Conservation (phyloP, 202 grass and related monocot genomes). For the Carex sylvatica region DNA sequence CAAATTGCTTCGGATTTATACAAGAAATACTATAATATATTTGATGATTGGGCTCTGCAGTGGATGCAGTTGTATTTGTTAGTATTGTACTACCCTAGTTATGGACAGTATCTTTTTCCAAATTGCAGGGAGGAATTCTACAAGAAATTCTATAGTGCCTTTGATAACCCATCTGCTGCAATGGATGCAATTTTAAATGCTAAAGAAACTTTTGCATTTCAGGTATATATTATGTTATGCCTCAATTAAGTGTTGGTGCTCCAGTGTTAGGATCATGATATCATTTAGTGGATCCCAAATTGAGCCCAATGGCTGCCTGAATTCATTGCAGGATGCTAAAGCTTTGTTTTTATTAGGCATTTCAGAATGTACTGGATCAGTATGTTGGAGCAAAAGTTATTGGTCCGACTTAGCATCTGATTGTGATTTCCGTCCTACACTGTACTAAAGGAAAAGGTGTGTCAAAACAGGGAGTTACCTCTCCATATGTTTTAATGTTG, state of each 20-base stretch:
- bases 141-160: conserved; percentile 76
- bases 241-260: not conserved
- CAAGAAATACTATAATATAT: conserved; percentile 56
- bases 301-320: not conserved
- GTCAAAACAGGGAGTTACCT: too few species aligned
- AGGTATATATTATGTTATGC: conserved; percentile 40
- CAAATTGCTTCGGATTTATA: conserved; percentile 51
- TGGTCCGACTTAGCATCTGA: conserved; percentile 2
- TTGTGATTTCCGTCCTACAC: not conserved
- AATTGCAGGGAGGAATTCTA: conserved; percentile 70
- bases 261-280: not conserved
- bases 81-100: not conserved
- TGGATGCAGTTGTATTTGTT: conserved; percentile 39
- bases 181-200: conserved; percentile 80
- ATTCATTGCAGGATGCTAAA: not conserved
- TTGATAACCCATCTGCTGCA: conserved; percentile 72
- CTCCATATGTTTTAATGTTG: not conserved
- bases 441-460: not conserved
- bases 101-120: not conserved
- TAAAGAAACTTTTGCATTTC: conserved; percentile 79
- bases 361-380: conserved; percentile 62
- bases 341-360: conserved; percentile 42
- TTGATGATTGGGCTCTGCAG: conserved; percentile 59
- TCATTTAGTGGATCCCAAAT: not conserved
- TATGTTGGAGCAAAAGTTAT: conserved; percentile 60